These are phyloP conservation scores for Candida quercuum DNA, from an alignment of 805 yeast species.

Conservation along the genomic window DNA sequence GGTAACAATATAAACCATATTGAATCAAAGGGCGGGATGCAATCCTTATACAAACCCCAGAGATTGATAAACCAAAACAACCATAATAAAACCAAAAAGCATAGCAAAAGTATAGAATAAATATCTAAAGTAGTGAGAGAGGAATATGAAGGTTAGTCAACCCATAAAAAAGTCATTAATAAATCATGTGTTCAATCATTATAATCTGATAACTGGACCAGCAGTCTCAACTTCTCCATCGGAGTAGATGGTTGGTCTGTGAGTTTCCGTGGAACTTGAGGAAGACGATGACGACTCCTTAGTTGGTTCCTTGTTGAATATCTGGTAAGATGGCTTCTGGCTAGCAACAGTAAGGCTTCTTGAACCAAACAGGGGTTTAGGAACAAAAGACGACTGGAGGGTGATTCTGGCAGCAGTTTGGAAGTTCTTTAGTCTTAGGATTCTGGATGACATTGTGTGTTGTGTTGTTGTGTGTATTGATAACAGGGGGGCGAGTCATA, in stretches of 20 bases:
- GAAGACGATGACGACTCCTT: slow-evolving; percentile 6
- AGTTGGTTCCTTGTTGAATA: slow-evolving; percentile 20
- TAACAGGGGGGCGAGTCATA: background rate
- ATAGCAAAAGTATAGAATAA: too few relatives aligned
- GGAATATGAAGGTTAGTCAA: background rate
- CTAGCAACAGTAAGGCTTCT: slow-evolving; percentile 8
- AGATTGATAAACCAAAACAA: too few relatives aligned
- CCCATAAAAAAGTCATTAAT: background rate
- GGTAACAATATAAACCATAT: too few relatives aligned
- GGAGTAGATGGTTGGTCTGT: slow-evolving; percentile 23
- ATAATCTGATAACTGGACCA: slow-evolving; percentile 24
- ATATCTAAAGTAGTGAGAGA: background rate
- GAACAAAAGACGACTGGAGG: slow-evolving; percentile 10
- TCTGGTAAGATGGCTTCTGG: slow-evolving; percentile 15
- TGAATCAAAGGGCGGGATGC: too few relatives aligned
- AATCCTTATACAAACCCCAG: too few relatives aligned
- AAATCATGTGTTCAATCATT: background rate
- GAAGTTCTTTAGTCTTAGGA: slow-evolving; percentile 20
- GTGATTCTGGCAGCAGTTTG: slow-evolving; percentile 23
- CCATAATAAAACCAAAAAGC: too few relatives aligned
- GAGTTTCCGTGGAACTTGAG: slow-evolving; percentile 9
- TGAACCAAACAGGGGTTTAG: slow-evolving; percentile 12
- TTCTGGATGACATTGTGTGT: slow-evolving; percentile 10
- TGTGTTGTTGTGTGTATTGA: slow-evolving; percentile 1
- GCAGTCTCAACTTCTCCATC: slow-evolving; percentile 28